phyloP scores from a whole-genome alignment of 192 early-diverging fungal species.

The Backusella mclennaniae region DNA sequence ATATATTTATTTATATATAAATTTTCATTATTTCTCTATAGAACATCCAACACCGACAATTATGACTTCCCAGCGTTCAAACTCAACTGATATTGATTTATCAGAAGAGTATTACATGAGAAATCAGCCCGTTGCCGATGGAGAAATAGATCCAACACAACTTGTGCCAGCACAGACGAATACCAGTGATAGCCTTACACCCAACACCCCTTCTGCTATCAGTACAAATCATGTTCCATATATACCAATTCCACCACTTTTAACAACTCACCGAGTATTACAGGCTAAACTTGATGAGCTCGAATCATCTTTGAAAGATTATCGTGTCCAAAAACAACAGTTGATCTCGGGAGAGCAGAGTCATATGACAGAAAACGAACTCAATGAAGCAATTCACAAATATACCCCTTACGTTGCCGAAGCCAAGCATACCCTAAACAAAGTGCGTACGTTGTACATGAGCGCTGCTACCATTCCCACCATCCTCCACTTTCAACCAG shows the following conservation, averaged over 20 bases:
- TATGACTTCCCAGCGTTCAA: conserved; percentile 29
- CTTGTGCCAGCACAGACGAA: conserved; percentile 46
- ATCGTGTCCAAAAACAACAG: conserved; percentile 13
- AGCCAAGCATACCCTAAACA: conserved; percentile 44
- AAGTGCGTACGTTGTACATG: conserved; percentile 49
- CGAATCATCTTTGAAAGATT: conserved; percentile 37
- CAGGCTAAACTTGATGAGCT: conserved; percentile 44
- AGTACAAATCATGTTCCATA: conserved; percentile 50
- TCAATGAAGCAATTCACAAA: conserved; percentile 44
- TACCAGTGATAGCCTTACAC: conserved; percentile 43
- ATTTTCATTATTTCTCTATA: neutral
- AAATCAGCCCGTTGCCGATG: neutral
- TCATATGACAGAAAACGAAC: conserved; percentile 23
- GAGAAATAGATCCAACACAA: conserved; percentile 46
- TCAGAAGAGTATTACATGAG: neutral
- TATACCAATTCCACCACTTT: conserved; percentile 51
- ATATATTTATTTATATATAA: neutral
- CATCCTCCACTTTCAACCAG: conserved; percentile 57
- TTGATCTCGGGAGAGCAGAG: neutral
- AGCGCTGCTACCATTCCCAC: conserved; percentile 49
- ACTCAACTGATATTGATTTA: conserved; percentile 1
- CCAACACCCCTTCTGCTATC: conserved; percentile 22
- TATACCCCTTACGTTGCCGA: conserved; percentile 38
- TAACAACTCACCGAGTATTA: conserved; percentile 45
- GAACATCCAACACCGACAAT: neutral